Evolutionary conservation across 2,329 filamentous ascomycete species (phyloP).

Genomic region (Ophiostoma sp.): DNA sequence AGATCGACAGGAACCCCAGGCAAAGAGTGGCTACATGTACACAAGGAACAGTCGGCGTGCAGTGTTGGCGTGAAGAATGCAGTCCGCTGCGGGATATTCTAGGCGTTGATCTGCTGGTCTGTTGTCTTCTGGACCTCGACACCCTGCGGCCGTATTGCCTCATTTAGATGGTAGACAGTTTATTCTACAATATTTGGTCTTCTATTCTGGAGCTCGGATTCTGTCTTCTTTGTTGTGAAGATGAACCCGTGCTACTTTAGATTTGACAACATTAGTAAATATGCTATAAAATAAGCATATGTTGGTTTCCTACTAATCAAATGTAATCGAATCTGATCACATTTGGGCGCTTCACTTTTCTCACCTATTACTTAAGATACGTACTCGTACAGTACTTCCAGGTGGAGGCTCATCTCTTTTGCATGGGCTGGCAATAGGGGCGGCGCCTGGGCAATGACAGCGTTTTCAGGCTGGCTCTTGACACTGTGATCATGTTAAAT

Average conservation of each 20-base stretch:
- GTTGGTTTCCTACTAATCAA: background rate
- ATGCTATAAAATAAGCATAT: background rate
- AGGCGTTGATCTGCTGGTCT: conserved; percentile 5
- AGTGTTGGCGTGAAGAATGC: conserved; percentile 9
- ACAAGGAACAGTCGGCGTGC: background rate
- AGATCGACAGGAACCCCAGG: conserved; percentile 20
- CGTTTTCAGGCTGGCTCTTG: background rate
- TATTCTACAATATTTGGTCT: background rate
- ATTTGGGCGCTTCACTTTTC: too few species aligned
- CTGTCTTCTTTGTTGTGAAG: too few species aligned
- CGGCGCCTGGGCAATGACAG: conserved; percentile 3
- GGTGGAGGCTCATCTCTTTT: conserved; percentile 8
- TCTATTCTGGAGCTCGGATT: too few species aligned
- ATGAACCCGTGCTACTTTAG: too few species aligned
- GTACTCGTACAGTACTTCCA: background rate
- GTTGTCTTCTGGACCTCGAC: background rate
- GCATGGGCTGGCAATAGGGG: conserved; percentile 9
- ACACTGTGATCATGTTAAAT: background rate
- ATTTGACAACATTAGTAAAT: background rate
- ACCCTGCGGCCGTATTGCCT: background rate
- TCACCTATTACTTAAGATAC: too few species aligned
- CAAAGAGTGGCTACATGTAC: background rate
- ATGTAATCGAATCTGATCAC: background rate
- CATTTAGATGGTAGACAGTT: background rate
- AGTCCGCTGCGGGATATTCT: background rate